Conservation (phyloP, 495 filamentous ascomycete species). For the Paragyromitra xinjiangensis region DNA sequence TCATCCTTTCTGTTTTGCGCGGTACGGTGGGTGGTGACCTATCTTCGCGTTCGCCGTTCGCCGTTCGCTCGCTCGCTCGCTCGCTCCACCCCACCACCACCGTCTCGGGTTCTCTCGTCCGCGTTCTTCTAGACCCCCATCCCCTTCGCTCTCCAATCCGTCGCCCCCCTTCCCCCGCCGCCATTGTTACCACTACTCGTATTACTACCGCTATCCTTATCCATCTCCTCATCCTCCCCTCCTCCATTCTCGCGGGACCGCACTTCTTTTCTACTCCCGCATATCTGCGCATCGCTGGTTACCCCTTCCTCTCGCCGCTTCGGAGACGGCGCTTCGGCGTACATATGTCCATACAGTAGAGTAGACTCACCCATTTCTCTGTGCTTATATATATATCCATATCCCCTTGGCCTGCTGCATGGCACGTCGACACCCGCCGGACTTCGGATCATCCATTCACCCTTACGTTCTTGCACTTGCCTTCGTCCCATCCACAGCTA, state of each 20-base stretch:
- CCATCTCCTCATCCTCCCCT: constrained; percentile 23
- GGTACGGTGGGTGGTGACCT: constrained; percentile 24
- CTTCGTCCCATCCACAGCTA: constrained; percentile 41
- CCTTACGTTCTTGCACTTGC: neutral
- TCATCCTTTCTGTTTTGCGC: neutral
- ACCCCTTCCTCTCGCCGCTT: constrained; percentile 41
- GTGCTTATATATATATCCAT: constrained; percentile 32
- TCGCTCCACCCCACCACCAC: constrained; percentile 36
- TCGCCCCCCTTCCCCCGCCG: constrained; percentile 24
- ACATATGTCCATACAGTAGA: constrained; percentile 4
- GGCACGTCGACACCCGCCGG: constrained; percentile 47
- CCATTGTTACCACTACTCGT: neutral
- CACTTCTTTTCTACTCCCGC: constrained; percentile 17
- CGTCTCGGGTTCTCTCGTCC: constrained; percentile 1
- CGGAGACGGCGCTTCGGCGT: constrained; percentile 38
- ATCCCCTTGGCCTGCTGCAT: constrained; percentile 48
- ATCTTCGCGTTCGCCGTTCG: constrained; percentile 13
- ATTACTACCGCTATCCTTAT: constrained; percentile 20
- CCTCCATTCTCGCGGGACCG: constrained; percentile 20
- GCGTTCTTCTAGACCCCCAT: constrained; percentile 23
- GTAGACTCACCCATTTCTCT: constrained; percentile 26
- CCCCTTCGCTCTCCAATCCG: constrained; percentile 1
- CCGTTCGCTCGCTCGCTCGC: neutral
- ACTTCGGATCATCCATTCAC: constrained; percentile 39
- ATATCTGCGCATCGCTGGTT: constrained; percentile 37